Conservation (phyloP, 2,329 filamentous ascomycete species). For the Daldinia sp. region DNA sequence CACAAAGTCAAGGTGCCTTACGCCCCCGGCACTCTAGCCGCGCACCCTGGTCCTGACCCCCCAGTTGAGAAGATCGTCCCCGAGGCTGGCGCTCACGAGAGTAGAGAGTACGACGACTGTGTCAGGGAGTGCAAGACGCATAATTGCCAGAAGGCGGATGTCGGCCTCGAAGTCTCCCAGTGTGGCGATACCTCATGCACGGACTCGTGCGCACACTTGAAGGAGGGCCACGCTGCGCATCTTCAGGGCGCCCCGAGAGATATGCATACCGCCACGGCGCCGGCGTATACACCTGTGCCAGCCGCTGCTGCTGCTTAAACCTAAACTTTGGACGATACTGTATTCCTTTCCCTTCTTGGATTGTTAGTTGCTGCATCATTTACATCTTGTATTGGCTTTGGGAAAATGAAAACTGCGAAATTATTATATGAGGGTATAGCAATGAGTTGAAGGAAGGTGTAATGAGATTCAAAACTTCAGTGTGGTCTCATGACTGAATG, state of each 20-base stretch:
- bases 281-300: not conserved
- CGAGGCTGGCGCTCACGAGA: not conserved
- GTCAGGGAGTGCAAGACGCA: slow-evolving; percentile 4
- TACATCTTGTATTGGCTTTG: not conserved
- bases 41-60: not conserved
- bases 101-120: slow-evolving; percentile 12
- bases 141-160: slow-evolving; percentile 18
- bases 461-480: not conserved
- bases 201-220: not conserved
- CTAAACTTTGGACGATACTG: no score
- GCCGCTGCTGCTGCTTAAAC: not conserved
- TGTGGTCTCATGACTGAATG: not conserved
- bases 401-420: not conserved
- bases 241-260: not conserved
- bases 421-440: not conserved
- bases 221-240: not conserved
- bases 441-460: not conserved
- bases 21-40: not conserved
- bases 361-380: not conserved
- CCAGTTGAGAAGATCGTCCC: not conserved
- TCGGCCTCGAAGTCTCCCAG: slow-evolving; percentile 2
- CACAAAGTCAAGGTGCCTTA: not conserved
- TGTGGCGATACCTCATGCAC: slow-evolving; percentile 11
- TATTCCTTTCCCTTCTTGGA: not conserved
- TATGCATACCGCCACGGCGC: not conserved